phyloP scores from a whole-genome alignment of 176 grass and related monocot genomes.

The Rhynchospora tenuis region DNA sequence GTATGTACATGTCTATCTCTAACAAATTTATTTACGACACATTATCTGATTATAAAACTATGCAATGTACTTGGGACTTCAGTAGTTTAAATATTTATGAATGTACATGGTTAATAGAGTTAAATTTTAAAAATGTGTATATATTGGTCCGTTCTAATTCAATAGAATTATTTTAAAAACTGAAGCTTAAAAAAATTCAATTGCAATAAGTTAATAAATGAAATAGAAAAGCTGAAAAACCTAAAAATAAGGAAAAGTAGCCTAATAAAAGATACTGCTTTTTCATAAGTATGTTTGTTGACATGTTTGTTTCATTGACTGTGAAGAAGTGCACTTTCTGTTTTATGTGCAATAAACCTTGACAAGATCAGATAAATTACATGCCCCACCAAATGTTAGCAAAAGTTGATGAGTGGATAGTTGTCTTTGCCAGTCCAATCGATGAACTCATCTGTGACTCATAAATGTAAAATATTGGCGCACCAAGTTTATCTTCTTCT shows the following conservation, averaged over 20 bases:
- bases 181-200: neutral
- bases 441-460: neutral
- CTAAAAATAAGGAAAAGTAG: neutral
- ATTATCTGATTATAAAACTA: conserved; percentile 1
- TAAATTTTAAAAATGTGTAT: neutral
- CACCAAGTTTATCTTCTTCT: neutral
- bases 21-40: neutral
- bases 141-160: too few relatives aligned
- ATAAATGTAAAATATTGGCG: conserved; percentile 15
- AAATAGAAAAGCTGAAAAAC: neutral
- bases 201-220: neutral
- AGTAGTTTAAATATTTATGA: neutral
- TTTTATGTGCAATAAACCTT: neutral
- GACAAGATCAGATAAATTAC: neutral
- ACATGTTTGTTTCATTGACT: conserved; percentile 8
- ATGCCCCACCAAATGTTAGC: conserved; percentile 8
- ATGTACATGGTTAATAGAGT: neutral
- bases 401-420: neutral
- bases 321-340: conserved; percentile 8
- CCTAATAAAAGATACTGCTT: neutral
- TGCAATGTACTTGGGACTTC: neutral
- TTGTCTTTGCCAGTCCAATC: neutral
- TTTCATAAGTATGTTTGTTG: neutral
- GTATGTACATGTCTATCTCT: conserved; percentile 33
- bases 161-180: neutral